Percentiles rank a stretch among this genome's conserved stretches.
Evolutionary conservation across 352 stramenopile species (phyloP).

Genomic region (Pythium brachiatum): DNA sequence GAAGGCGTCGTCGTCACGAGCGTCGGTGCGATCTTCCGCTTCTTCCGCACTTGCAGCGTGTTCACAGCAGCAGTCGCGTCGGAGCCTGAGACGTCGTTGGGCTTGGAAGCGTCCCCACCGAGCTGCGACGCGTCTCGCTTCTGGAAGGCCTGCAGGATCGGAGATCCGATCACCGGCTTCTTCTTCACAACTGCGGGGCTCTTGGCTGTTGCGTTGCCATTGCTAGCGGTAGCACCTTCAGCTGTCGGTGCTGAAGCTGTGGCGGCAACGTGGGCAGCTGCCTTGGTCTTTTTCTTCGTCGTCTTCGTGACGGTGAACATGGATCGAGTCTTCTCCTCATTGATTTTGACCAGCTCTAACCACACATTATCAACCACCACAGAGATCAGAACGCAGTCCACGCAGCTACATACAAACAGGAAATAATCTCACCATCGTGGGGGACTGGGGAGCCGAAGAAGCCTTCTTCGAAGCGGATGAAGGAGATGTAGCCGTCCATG

Average conservation of each 20-base stretch:
- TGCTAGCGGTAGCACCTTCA: slow-evolving; percentile 11
- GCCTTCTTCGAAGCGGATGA: slow-evolving; percentile 88
- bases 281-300: slow-evolving; percentile 53
- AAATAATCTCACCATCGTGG: slow-evolving; percentile 13
- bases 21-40: slow-evolving; percentile 68
- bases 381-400: background rate
- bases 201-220: slow-evolving; percentile 16
- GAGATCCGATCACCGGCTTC: slow-evolving; percentile 20
- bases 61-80: slow-evolving; percentile 40
- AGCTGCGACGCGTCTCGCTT: slow-evolving; percentile 20
- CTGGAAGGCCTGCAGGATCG: slow-evolving; percentile 24
- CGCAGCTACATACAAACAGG: background rate
- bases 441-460: slow-evolving; percentile 64
- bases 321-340: slow-evolving; percentile 41
- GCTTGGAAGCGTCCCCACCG: slow-evolving; percentile 11
- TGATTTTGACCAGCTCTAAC: slow-evolving; percentile 42
- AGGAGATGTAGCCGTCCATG: slow-evolving; percentile 94
- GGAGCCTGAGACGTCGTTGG: slow-evolving; percentile 11
- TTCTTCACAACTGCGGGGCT: slow-evolving; percentile 24
- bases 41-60: slow-evolving; percentile 79
- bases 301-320: slow-evolving; percentile 71
- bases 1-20: slow-evolving; percentile 26
- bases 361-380: background rate
- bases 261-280: background rate
- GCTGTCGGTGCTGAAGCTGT: background rate